Base-by-base conservation (phyloP, 495 filamentous ascomycete species). In the Daldinia bambusicola region DNA sequence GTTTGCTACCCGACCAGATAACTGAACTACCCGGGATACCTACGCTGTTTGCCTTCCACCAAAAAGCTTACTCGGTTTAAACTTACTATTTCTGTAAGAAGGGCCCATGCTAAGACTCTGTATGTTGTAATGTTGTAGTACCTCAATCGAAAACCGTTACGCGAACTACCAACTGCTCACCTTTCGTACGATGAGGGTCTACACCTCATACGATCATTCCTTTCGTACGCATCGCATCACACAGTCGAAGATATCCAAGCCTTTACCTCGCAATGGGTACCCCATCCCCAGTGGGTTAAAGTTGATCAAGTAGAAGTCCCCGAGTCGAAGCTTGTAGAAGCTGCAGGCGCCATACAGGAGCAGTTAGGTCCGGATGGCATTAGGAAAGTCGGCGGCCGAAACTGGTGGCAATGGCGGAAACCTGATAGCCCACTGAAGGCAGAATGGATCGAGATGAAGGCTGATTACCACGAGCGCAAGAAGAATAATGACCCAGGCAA, bases 371-470 rank as follows among this genome's bases (percentile, higher is more conserved):
- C 85, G 4, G 85, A 89, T 14, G 94, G 92, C 0, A 83, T 97
- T 20, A 79, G 84, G 22, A 85, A 86, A 43, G 86, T 97, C 1
- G 95, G 95, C 18, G 95, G 95, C 0, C 84, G 86, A 78, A 87
- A 87, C 43, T 98, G 95, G 95, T 98, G 95, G 95, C 92, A 93
- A 81, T 98, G 95, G 95, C 89, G 95, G 61, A 79, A 80, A 59
- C 81, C 80, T 8, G 80, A 85, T 14, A 84, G 81, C 34, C 85
- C 87, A 0, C 78, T 96, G 56, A 89, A 88, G 75, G 93, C 91
- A 1, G 95, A 98, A 76, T 98, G 93, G 95, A 90, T 98, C 69
- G 95, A 97, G 84, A 97, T 97, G 94, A 88, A 88, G 62, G 84
- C 86, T 60, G 92, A 98, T 71, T 91, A 94, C 72, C 80, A 90